Percentiles rank a stretch among this genome's conserved stretches.
These are phyloP conservation scores for Lactifluus rugatus DNA, from an alignment of 768 basidiomycete species.

Conservation along the genomic window DNA sequence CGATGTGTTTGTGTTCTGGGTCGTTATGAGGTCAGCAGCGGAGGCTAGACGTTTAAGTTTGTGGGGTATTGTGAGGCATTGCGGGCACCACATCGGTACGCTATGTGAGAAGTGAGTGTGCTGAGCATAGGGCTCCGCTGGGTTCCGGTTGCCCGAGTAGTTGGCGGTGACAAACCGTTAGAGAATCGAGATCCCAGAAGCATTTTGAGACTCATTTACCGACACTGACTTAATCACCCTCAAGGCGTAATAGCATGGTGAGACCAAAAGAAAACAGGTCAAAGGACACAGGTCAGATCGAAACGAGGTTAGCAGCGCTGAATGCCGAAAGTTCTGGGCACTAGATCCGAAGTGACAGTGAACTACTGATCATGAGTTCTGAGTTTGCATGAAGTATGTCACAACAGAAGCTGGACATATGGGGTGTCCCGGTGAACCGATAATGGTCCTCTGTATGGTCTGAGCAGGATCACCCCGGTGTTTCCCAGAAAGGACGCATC, in stretches of 20 bases:
- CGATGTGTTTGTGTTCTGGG: background rate
- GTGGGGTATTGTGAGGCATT: background rate
- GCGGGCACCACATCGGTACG: background rate
- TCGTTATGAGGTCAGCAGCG: background rate
- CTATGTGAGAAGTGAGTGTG: background rate
- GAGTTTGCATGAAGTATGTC: conserved; percentile 6
- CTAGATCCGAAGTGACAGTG: background rate
- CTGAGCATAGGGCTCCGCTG: background rate
- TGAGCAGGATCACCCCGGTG: background rate
- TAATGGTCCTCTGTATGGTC: background rate
- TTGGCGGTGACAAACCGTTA: background rate
- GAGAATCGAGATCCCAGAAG: conserved; percentile 1
- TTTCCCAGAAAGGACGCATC: background rate
- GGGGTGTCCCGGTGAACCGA: background rate
- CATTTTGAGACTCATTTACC: background rate
- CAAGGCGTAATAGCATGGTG: background rate
- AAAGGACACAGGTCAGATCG: background rate
- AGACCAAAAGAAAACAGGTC: background rate
- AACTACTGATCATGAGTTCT: background rate
- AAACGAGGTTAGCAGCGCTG: background rate
- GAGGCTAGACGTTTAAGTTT: background rate
- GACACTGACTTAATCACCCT: background rate
- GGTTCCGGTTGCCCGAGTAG: background rate
- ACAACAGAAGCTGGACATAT: conserved; percentile 6
- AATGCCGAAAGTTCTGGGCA: background rate